Percentiles rank a stretch among this genome's conserved stretches.
Conservation (phyloP, 768 basidiomycete genomes). For the Mycena kentingensis region DNA sequence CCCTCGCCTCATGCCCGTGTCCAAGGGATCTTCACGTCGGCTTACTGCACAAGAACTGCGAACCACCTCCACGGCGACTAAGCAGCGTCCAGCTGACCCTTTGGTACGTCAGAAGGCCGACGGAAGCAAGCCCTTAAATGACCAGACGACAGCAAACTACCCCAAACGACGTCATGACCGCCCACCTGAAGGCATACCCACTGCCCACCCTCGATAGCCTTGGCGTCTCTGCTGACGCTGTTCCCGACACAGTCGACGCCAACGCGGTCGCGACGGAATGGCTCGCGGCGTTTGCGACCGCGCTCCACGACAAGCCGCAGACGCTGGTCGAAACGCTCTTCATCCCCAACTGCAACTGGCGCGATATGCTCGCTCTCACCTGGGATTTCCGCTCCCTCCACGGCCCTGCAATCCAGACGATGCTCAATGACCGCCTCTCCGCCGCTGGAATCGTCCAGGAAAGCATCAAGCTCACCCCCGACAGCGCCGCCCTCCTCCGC, state of each 20-base stretch:
- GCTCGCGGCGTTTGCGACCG: slow-evolving; percentile 26
- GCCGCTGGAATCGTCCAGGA: slow-evolving; percentile 14
- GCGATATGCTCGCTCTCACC: slow-evolving; percentile 53
- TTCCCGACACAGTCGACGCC: slow-evolving; percentile 18
- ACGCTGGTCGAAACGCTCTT: slow-evolving; percentile 27
- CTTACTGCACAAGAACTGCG: too few relatives aligned
- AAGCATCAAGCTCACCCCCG: slow-evolving; percentile 27
- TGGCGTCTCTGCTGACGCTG: slow-evolving; percentile 5
- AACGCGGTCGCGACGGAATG: slow-evolving; percentile 21
- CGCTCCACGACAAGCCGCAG: slow-evolving; percentile 17
- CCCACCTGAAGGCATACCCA: not conserved
- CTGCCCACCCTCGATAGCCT: slow-evolving; percentile 29
- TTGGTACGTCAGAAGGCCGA: too few relatives aligned
- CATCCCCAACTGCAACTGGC: slow-evolving; percentile 44
- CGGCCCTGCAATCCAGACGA: slow-evolving; percentile 34
- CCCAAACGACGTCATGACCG: too few relatives aligned
- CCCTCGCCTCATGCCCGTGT: too few relatives aligned
- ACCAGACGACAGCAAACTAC: too few relatives aligned
- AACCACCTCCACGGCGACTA: too few relatives aligned
- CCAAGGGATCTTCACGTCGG: too few relatives aligned
- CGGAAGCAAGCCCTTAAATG: too few relatives aligned
- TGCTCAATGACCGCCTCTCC: slow-evolving; percentile 40
- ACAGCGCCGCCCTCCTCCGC: slow-evolving; percentile 30
- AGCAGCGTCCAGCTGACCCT: too few relatives aligned
- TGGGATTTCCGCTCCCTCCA: slow-evolving; percentile 52